phyloP scores from a whole-genome alignment of 495 filamentous ascomycete species.

The Oidiodendron maius region DNA sequence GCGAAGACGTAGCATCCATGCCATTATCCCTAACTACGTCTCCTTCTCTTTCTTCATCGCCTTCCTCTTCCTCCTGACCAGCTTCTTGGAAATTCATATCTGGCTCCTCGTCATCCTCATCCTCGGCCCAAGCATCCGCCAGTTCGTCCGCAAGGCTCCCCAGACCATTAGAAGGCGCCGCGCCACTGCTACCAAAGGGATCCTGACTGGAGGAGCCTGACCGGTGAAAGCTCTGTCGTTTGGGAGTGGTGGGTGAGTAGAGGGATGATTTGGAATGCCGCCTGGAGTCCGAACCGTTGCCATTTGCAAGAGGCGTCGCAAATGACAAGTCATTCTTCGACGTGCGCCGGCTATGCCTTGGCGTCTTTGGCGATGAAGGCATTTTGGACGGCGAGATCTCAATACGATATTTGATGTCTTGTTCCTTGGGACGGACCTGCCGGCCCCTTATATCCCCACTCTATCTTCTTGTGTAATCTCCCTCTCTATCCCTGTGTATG shows the following conservation, averaged over 20 bases:
- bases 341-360: constrained; percentile 58
- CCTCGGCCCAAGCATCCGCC: constrained; percentile 50
- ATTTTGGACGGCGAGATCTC: too few species aligned
- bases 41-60: constrained; percentile 17
- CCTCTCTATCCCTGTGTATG: too few species aligned
- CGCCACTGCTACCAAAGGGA: constrained; percentile 33
- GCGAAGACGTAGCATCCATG: constrained; percentile 16
- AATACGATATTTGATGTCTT: too few species aligned
- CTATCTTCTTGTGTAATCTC: too few species aligned
- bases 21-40: constrained; percentile 20
- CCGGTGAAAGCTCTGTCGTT: constrained; percentile 44
- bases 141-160: constrained; percentile 72
- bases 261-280: constrained; percentile 54
- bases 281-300: constrained; percentile 20
- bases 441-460: too few species aligned
- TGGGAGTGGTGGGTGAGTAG: constrained; percentile 55
- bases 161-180: constrained; percentile 46
- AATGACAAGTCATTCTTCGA: constrained; percentile 37
- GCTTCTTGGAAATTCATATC: constrained; percentile 42
- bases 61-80: constrained; percentile 9
- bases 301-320: constrained; percentile 18
- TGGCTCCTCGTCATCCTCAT: constrained; percentile 47
- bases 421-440: too few species aligned
- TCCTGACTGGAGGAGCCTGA: constrained; percentile 41
- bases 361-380: constrained; percentile 56